Evolutionary conservation across 192 early-diverging fungal genomes (phyloP).

Genomic region (Paraglomus brasilianum): DNA sequence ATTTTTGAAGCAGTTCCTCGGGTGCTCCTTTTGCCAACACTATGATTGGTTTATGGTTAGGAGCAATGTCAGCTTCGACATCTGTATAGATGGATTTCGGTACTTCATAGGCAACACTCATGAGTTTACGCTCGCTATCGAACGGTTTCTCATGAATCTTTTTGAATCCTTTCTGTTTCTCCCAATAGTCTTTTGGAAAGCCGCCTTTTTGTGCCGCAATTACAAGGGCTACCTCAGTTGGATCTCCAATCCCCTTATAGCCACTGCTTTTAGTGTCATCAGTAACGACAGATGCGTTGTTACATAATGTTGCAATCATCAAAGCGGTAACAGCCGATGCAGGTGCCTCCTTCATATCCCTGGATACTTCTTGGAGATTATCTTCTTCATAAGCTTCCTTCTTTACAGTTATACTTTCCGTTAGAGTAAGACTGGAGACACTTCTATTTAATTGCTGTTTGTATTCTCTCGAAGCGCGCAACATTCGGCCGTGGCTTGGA

Average conservation of each 20-base stretch:
- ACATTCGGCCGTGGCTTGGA: constrained; percentile 47
- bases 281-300: constrained; percentile 74
- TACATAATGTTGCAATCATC: constrained; percentile 82
- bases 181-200: constrained; percentile 65
- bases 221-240: constrained; percentile 89
- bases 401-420: neutral
- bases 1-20: constrained; percentile 78
- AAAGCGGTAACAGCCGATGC: constrained; percentile 57
- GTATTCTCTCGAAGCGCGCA: constrained; percentile 17
- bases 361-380: constrained; percentile 43
- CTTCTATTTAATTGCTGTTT: neutral
- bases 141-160: constrained; percentile 85
- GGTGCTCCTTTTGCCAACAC: constrained; percentile 91
- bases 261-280: constrained; percentile 48
- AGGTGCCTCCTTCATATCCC: constrained; percentile 44
- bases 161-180: constrained; percentile 50
- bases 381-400: constrained; percentile 26
- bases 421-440: neutral
- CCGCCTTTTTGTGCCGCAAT: constrained; percentile 84
- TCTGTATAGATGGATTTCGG: neutral
- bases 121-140: constrained; percentile 93
- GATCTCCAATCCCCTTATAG: constrained; percentile 83
- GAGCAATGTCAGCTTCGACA: constrained; percentile 16
- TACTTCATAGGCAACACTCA: constrained; percentile 77
- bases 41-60: constrained; percentile 41